Conservation (phyloP, 2,329 filamentous ascomycete genomes). For the Pezicula carpinea region DNA sequence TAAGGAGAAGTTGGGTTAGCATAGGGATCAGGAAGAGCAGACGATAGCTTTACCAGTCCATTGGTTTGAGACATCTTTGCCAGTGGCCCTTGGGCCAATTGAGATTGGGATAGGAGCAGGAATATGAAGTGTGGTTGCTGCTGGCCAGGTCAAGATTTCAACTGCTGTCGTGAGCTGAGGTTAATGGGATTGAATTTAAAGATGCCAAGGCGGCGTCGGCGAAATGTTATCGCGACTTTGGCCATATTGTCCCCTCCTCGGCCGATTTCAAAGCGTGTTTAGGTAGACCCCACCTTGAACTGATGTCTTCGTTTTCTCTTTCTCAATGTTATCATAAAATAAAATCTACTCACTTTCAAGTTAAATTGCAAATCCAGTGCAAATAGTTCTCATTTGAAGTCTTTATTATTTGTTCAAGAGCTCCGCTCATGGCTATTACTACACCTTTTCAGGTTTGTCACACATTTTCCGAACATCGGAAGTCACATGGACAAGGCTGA, state of each 20-base stretch:
- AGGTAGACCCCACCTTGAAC: background rate
- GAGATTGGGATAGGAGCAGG: slow-evolving; percentile 6
- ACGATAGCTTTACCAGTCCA: slow-evolving; percentile 55
- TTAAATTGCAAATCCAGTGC: too few species aligned
- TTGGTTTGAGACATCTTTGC: slow-evolving; percentile 71
- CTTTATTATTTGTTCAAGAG: too few species aligned
- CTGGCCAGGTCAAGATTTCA: background rate
- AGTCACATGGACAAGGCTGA: slow-evolving; percentile 21
- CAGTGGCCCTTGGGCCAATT: slow-evolving; percentile 19
- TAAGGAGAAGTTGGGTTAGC: slow-evolving; percentile 8
- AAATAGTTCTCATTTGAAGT: too few species aligned
- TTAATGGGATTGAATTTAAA: slow-evolving; percentile 12
- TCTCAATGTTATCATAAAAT: too few species aligned
- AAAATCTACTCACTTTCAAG: too few species aligned
- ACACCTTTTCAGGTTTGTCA: slow-evolving; percentile 30
- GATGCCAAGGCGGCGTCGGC: slow-evolving; percentile 1
- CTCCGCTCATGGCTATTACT: slow-evolving; percentile 25
- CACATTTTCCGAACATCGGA: slow-evolving; percentile 4
- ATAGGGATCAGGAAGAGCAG: background rate
- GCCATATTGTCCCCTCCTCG: background rate
- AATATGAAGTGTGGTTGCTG: slow-evolving; percentile 4
- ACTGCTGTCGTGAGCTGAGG: slow-evolving; percentile 1
- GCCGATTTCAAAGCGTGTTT: slow-evolving; percentile 23
- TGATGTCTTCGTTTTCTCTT: too few species aligned
- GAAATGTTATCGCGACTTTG: background rate